Conservation (phyloP, 805 yeast species). For the Groenewaldozyma salmanticensis region DNA sequence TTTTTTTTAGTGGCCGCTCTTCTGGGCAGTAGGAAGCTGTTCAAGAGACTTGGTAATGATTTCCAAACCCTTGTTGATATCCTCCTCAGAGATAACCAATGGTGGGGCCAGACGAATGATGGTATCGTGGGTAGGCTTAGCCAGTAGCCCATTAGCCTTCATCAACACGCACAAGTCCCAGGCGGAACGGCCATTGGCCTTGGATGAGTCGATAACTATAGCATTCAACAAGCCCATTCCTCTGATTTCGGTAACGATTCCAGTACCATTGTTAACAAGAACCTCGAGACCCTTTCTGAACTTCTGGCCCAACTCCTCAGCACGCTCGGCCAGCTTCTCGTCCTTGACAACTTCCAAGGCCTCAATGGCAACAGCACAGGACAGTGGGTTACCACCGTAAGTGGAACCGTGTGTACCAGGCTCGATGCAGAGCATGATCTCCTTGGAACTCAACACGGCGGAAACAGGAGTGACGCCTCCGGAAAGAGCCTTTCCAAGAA, state of each 20-base stretch:
- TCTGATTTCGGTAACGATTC: slow-evolving; percentile 53
- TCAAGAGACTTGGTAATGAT: slow-evolving; percentile 54
- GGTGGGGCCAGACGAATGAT: slow-evolving; percentile 97
- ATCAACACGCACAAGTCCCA: slow-evolving; percentile 91
- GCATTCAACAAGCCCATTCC: slow-evolving; percentile 87
- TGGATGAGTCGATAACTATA: slow-evolving; percentile 76
- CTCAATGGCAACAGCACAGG: slow-evolving; percentile 86
- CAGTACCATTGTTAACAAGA: slow-evolving; percentile 30
- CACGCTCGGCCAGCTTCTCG: slow-evolving; percentile 75
- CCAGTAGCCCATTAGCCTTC: slow-evolving; percentile 82
- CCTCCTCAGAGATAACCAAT: slow-evolving; percentile 79
- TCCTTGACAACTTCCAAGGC: slow-evolving; percentile 85
- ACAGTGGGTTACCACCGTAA: slow-evolving; percentile 95
- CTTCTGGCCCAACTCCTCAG: slow-evolving; percentile 58
- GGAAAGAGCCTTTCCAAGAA: slow-evolving; percentile 88
- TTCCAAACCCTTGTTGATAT: slow-evolving; percentile 70
- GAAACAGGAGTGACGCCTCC: slow-evolving; percentile 94
- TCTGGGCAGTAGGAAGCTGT: slow-evolving; percentile 28
- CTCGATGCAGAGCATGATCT: slow-evolving; percentile 78
- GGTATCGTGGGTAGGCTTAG: slow-evolving; percentile 94
- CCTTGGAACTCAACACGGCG: slow-evolving; percentile 81
- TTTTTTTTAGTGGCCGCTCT: slow-evolving; percentile 1
- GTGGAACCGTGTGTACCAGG: slow-evolving; percentile 98
- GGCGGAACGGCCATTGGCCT: slow-evolving; percentile 82
- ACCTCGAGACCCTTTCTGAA: slow-evolving; percentile 41